A percentile compares a stretch with the other conserved stretches of the same genome.
Conservation (phyloP, 306 rosid species). For the Glycine soja region DNA sequence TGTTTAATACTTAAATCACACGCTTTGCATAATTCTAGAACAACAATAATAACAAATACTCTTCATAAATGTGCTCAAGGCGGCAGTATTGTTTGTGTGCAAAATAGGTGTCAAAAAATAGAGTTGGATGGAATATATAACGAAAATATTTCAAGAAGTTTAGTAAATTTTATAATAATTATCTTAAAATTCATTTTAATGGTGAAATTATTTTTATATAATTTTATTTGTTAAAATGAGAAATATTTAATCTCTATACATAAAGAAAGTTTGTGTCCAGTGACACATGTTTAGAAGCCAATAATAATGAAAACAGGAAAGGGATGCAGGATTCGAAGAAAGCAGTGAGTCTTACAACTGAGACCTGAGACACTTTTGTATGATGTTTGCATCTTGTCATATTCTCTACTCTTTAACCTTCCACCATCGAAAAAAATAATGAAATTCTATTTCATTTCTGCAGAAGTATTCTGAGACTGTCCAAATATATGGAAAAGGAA, state of each 20-base stretch:
- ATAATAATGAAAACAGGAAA: conserved; percentile 27
- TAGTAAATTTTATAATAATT: too few relatives aligned
- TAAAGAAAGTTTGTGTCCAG: not conserved
- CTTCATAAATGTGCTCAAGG: conserved; percentile 12
- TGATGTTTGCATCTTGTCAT: conserved; percentile 41
- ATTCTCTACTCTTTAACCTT: conserved; percentile 39
- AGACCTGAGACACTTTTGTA: conserved; percentile 1
- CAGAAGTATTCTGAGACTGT: not conserved
- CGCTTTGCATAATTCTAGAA: conserved; percentile 57
- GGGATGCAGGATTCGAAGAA: conserved; percentile 38
- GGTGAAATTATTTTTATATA: not conserved
- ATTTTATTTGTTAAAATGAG: not conserved
- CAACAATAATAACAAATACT: conserved; percentile 11
- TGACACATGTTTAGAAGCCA: conserved; percentile 28
- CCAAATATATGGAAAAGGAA: not conserved
- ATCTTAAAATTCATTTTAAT: too few relatives aligned
- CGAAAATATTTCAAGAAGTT: too few relatives aligned
- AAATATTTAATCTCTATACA: not conserved
- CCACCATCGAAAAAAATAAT: conserved; percentile 32
- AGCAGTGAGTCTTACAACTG: conserved; percentile 3
- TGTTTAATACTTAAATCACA: conserved; percentile 39
- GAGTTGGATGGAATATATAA: conserved; percentile 27
- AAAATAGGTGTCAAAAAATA: conserved; percentile 8
- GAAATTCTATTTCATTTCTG: conserved; percentile 34
- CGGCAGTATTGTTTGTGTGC: not conserved